phyloP scores from a whole-genome alignment of 1,284 basidiomycete species.

The Omphalotus olearius region DNA sequence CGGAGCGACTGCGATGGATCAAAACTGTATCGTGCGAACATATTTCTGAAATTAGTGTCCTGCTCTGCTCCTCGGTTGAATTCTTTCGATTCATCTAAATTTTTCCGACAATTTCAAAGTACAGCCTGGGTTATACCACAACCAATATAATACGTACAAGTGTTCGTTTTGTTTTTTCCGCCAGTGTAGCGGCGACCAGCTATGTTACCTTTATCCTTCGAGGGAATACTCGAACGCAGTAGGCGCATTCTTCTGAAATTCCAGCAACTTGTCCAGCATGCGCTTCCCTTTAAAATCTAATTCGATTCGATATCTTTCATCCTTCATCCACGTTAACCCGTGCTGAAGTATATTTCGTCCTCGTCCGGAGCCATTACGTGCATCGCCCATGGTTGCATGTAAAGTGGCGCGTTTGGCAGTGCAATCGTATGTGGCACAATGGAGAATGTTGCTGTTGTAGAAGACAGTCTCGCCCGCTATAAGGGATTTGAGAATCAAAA shows the following conservation, averaged over 20 bases:
- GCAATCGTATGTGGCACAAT: constrained; percentile 66
- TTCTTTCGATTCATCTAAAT: no score
- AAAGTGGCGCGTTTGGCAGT: constrained; percentile 59
- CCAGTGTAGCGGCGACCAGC: no score
- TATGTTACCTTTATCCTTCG: constrained; percentile 15
- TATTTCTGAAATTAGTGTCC: no score
- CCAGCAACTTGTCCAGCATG: constrained; percentile 62
- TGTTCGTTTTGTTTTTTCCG: no score
- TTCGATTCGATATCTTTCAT: constrained; percentile 44
- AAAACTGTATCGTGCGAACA: no score
- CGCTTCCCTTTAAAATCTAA: constrained; percentile 44
- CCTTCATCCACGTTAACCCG: constrained; percentile 71
- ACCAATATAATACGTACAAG: no score
- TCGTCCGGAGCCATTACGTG: constrained; percentile 43
- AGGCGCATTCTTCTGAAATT: constrained; percentile 41
- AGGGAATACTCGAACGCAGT: constrained; percentile 48
- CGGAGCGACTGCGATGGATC: no score
- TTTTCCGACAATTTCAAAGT: no score
- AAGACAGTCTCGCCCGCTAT: constrained; percentile 72
- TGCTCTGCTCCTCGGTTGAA: no score
- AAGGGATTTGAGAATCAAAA: not conserved
- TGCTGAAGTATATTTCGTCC: constrained; percentile 81
- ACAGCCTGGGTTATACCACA: no score
- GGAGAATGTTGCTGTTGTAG: constrained; percentile 76
- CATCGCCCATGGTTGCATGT: constrained; percentile 70